Base-by-base conservation (phyloP, 306 rosid species). In the Quercus cerris region DNA sequence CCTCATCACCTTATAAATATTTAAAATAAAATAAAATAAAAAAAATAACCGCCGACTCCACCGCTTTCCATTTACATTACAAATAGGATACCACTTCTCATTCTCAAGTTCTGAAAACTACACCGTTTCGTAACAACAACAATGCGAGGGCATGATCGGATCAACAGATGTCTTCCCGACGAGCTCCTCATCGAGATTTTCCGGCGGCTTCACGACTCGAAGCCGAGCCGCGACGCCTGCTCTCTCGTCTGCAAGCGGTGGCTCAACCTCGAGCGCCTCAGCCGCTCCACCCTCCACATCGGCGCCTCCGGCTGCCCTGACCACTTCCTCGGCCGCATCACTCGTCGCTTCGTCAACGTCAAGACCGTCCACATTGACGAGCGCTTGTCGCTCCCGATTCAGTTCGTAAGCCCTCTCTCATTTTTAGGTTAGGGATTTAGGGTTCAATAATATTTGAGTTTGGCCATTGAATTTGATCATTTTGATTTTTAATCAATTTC, bases 171-270 rank as follows among this genome's bases (percentile, higher is more conserved):
- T 35, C 88, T 95, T 4, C 98, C 97, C 19, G 98, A 95, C 76
- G 98, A 95, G 86, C 54, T 95, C 59, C 82, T 95, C 83, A 73
- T 87, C 30, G 99, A 93, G 90, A 87, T 95, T 77, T 82, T 95
- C 86, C 88, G 91, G 20, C 85, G 83, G 46, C 46, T 41, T 0
- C 82, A 88, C 4, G 89, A 87, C 17, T 91, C 96, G 17, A 93
- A 93, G 82, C 80, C 86, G 18, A 83, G 85, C 85, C 93, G 88
- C 82, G 97, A 91, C 74, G 83, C 99, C 14, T 89, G 93, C 80
- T 95, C 99, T 9, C 94, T 95, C 73, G 97, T 93, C 79, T 95
- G 98, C 88, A 72, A 64, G 80, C 98, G 97, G 0, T 95, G 99
- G 99, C 94, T 87, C 77, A 80, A 85, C 19, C 97, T 95, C 23